Conservation (phyloP, 495 filamentous ascomycete species). For the Aspergillus leporis region DNA sequence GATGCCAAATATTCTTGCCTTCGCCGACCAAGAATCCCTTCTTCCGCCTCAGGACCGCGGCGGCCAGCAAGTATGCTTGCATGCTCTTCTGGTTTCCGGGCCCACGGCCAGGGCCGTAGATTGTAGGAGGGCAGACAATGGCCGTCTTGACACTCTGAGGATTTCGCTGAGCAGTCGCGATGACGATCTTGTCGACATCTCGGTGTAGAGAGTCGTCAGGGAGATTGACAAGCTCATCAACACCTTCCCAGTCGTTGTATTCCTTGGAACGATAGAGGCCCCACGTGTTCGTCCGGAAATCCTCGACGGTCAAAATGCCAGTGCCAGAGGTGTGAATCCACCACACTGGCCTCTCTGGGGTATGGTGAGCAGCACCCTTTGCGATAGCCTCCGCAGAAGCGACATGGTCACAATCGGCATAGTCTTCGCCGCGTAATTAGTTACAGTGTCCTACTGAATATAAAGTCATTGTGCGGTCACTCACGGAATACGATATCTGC, state of each 20-base stretch:
- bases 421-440: constrained; percentile 33
- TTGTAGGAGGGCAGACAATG: constrained; percentile 75
- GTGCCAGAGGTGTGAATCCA: constrained; percentile 66
- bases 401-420: constrained; percentile 55
- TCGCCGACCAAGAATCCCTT: constrained; percentile 63
- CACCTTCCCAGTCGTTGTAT: constrained; percentile 60
- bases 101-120: constrained; percentile 76
- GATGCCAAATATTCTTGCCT: constrained; percentile 70
- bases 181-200: constrained; percentile 61
- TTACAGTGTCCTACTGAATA: not conserved
- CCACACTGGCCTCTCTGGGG: constrained; percentile 47
- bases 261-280: constrained; percentile 56
- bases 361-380: constrained; percentile 45
- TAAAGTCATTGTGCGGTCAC: constrained; percentile 18
- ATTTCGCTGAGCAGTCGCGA: constrained; percentile 40
- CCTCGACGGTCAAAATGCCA: constrained; percentile 56
- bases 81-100: constrained; percentile 65
- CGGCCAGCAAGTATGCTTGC: constrained; percentile 62
- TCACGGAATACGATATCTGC: constrained; percentile 59
- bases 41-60: constrained; percentile 57
- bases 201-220: constrained; percentile 58
- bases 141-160: constrained; percentile 60
- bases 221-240: constrained; percentile 57
- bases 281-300: constrained; percentile 49
- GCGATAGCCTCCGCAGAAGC: constrained; percentile 49